Percentiles rank a stretch among this genome's conserved stretches.
Evolutionary conservation across 805 yeast genomes (phyloP).

Genomic region (Ogataea allantospora): DNA sequence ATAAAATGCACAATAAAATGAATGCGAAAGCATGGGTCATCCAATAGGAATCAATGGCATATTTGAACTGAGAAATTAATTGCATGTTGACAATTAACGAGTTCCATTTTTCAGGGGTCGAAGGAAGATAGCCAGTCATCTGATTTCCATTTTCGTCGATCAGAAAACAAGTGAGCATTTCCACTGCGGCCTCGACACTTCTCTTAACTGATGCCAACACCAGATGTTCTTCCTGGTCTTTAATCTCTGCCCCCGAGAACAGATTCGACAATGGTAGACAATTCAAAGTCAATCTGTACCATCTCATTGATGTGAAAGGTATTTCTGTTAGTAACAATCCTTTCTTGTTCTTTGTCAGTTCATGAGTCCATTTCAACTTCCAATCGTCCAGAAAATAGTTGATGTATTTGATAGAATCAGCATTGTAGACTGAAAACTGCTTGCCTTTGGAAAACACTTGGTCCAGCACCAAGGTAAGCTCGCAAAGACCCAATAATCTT

Average conservation of each 20-base stretch:
- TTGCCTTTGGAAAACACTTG: conserved; percentile 8
- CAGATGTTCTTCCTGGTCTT: conserved; percentile 11
- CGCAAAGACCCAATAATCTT: conserved; percentile 18
- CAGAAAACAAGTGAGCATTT: conserved; percentile 19
- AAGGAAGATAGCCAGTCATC: conserved; percentile 13
- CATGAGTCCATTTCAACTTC: conserved; percentile 15
- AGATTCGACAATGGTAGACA: conserved; percentile 12
- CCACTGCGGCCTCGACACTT: conserved; percentile 19
- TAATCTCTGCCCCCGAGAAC: conserved; percentile 7
- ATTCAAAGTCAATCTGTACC: conserved; percentile 17
- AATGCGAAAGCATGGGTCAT: conserved; percentile 22
- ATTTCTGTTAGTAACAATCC: conserved; percentile 6
- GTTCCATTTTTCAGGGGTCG: conserved; percentile 13
- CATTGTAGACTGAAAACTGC: neutral
- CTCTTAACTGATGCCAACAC: conserved; percentile 14
- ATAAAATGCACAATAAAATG: conserved; percentile 15
- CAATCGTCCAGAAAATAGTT: conserved; percentile 19
- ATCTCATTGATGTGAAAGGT: conserved; percentile 23
- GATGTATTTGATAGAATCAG: conserved; percentile 9
- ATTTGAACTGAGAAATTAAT: conserved; percentile 9
- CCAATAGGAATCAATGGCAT: conserved; percentile 21
- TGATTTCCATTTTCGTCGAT: conserved; percentile 8
- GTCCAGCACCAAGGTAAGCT: conserved; percentile 15
- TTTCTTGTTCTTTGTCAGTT: conserved; percentile 1
- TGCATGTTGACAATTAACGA: conserved; percentile 3